Evolutionary conservation across 2,329 filamentous ascomycete genomes (phyloP).

Genomic region (Colletotrichum sp.): DNA sequence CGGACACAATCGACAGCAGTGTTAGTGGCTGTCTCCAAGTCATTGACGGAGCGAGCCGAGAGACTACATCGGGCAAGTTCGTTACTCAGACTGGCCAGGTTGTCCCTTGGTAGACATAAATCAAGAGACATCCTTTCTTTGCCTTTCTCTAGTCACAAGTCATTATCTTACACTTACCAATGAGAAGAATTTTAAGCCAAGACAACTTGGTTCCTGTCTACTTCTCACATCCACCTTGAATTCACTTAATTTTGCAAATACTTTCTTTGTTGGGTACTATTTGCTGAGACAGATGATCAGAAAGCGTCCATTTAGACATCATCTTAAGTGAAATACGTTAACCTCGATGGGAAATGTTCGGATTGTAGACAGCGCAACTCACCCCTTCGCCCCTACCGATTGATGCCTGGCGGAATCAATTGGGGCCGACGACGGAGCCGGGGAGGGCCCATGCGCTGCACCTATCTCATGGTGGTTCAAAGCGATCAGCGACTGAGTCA

Average conservation of each 20-base stretch:
- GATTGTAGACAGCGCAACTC: too few relatives aligned
- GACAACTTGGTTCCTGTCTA: neutral
- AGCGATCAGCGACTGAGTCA: neutral
- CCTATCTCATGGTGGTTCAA: neutral
- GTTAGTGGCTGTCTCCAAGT: conserved; percentile 36
- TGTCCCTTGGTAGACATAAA: conserved; percentile 28
- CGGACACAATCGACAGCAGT: conserved; percentile 35
- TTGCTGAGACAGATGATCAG: neutral
- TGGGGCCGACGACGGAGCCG: neutral
- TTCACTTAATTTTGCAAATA: neutral
- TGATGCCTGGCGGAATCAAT: neutral
- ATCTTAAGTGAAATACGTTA: fast-evolving
- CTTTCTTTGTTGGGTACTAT: neutral
- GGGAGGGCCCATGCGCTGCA: neutral
- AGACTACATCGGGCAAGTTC: conserved; percentile 37
- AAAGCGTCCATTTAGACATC: neutral
- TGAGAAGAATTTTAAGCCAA: neutral
- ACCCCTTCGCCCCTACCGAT: too few relatives aligned
- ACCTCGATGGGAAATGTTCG: neutral
- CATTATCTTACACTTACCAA: too few relatives aligned
- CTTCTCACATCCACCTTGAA: neutral
- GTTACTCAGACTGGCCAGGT: conserved; percentile 33
- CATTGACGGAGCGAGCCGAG: conserved; percentile 39
- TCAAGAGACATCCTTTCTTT: neutral
- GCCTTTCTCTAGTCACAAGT: too few relatives aligned